Percentiles rank a stretch among this genome's conserved stretches.
These are phyloP conservation scores for Tolypocladium nubicola DNA, from an alignment of 2,329 filamentous ascomycete species.

Conservation along the genomic window DNA sequence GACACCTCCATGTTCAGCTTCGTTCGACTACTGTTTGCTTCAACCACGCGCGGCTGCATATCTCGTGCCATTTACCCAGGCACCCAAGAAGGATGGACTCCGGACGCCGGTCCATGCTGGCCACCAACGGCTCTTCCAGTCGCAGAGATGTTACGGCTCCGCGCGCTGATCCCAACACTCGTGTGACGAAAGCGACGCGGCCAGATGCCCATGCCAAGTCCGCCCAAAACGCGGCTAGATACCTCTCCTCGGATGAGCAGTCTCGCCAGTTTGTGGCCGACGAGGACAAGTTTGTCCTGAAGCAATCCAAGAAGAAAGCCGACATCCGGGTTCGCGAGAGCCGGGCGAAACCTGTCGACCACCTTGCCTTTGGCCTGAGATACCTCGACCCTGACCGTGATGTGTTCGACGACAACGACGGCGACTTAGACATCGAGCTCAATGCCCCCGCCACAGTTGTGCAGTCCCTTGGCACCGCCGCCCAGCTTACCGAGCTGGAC, in stretches of 20 bases:
- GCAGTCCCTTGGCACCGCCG: conserved; percentile 50
- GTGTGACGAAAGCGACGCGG: conserved; percentile 42
- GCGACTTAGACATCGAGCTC: conserved; percentile 62
- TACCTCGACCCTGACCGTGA: conserved; percentile 80
- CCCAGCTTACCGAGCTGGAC: conserved; percentile 64
- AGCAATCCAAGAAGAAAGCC: conserved; percentile 96
- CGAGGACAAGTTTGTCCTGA: conserved; percentile 91
- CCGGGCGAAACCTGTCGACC: conserved; percentile 86
- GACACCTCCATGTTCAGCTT: not conserved
- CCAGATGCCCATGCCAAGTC: conserved; percentile 14
- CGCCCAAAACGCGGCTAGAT: conserved; percentile 23
- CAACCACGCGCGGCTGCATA: not conserved
- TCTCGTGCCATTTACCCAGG: not conserved
- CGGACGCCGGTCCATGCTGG: conserved; percentile 42
- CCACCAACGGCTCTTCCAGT: conserved; percentile 30
- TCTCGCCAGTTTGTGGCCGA: conserved; percentile 79
- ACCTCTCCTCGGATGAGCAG: conserved; percentile 65
- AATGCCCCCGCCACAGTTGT: conserved; percentile 75
- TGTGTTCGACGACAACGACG: conserved; percentile 75
- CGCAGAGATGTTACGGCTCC: conserved; percentile 43
- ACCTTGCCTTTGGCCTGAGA: conserved; percentile 80
- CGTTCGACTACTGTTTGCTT: not conserved
- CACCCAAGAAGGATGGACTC: conserved; percentile 35
- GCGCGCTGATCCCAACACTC: conserved; percentile 41
- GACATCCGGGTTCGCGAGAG: conserved; percentile 88